Conservation (phyloP, 1,284 basidiomycete genomes). For the Apiotrichum domesticum region DNA sequence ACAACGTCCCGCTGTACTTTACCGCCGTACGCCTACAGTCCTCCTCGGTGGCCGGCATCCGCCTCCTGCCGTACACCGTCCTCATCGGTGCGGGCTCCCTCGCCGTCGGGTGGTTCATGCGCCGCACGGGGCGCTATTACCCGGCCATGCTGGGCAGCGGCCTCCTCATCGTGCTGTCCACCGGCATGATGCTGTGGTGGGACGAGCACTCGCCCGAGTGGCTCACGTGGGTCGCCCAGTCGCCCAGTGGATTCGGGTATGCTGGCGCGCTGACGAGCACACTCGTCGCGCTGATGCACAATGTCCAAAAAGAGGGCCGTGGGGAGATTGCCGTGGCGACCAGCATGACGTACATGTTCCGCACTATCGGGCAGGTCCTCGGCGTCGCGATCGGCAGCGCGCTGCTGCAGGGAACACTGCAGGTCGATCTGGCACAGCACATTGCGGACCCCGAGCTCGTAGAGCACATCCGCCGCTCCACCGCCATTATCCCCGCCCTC, state of each 20-base stretch:
- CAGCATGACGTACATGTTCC: conserved; percentile 80
- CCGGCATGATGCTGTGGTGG: conserved; percentile 29
- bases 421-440: conserved; percentile 55
- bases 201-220: conserved; percentile 51
- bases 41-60: conserved; percentile 67
- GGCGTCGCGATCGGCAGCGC: conserved; percentile 79
- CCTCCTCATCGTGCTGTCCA: conserved; percentile 20
- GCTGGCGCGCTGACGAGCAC: conserved; percentile 37
- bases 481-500: conserved; percentile 67
- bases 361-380: conserved; percentile 83
- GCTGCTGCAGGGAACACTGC: conserved; percentile 67
- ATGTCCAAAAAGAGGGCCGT: conserved; percentile 55
- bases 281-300: conserved; percentile 65
- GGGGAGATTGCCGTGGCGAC: conserved; percentile 78
- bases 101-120: conserved; percentile 77
- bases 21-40: conserved; percentile 72
- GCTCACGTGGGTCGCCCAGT: conserved; percentile 16
- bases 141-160: conserved; percentile 48
- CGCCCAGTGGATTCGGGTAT: conserved; percentile 18
- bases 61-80: conserved; percentile 81
- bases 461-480: conserved; percentile 64
- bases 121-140: conserved; percentile 73
- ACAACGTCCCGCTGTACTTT: conserved; percentile 81
- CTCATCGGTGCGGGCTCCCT: conserved; percentile 74
- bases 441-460: conserved; percentile 58